Base-by-base conservation (phyloP, 2,329 filamentous ascomycete species). In the Akanthomyces lecanii region DNA sequence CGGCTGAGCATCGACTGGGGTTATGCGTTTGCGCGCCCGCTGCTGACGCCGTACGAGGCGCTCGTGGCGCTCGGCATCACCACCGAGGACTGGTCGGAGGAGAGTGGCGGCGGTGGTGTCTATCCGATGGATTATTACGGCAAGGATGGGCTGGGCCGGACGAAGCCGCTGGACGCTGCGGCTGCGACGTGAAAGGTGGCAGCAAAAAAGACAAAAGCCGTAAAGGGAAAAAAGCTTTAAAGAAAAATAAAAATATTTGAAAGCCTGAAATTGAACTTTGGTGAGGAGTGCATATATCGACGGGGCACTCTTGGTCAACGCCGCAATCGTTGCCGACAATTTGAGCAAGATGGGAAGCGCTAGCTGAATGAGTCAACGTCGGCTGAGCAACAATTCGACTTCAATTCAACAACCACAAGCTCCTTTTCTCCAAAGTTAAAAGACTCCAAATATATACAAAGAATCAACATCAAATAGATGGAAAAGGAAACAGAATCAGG, bases 81-180 rank as follows among this genome's bases (percentile, higher is more conserved):
- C 67, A 85, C 84, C 67, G 84, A 95, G 68, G 90, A 90, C 54
- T 96, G 87, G 91, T 87, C 81, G 28, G 28, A 47, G 38, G 82
- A 79, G 63, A 89, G 86, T 1, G 82, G 48, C 18, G 48, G 33
- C 8, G 82, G 80, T 63, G 89, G 86, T 1, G 82, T 92, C 16
- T 99, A 99, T 77, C 94, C 93, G 0, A 99, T 99, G 95, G 93
- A 99, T 75, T 99, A 96, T 73, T 99, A 99, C 77, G 93, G 89
- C 0, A 94, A 89, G 73, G 91, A 97, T 52, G 95, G 95, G 0
- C 72, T 99, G 61, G 95, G 94, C 1, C 86, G 95, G 73, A 93
- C 90, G 38, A 92, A 82, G 71, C 76, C 80, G 5, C 65, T 72
- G 12, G 71, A 73, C 23, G 68, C 73, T 44, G 71, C 66, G 16